Base-by-base conservation (phyloP, 2,329 filamentous ascomycete genomes). In the Orbilia blumenaviensis region DNA sequence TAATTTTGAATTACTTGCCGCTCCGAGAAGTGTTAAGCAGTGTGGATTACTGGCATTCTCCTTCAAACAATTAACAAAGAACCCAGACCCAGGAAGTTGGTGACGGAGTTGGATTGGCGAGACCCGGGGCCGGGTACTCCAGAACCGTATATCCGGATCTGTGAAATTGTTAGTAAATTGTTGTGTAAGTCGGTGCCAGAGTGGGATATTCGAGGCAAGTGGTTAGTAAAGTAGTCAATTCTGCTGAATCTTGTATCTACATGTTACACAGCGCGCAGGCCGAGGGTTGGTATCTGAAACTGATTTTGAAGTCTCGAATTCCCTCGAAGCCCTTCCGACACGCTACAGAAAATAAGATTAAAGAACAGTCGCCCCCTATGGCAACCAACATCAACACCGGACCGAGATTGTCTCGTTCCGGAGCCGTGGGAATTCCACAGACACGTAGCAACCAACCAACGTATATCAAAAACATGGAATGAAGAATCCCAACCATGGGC, bases 371-470 rank as follows among this genome's bases (percentile, higher is more conserved):
- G n/a, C n/a, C n/a, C n/a, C n/a, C n/a, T n/a, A n/a, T n/a, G n/a
- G n/a, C 21, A 27, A 27, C 41, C 41, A 27, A n/a, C 44, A 27
- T 25, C 5, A n/a, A 14, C 36, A 34, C 50, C 29, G 50, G 32
- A 38, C 50, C 50, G 50, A 56, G 29, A 56, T 32, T 27, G 50
- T 38, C 32, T 56, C 50, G 50, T 56, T 56, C 50, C 50, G 50
- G 50, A 56, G 21, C 29, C 29, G 50, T 56, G 50, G 50, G 50
- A 38, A 38, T 56, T 32, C 32, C 50, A 56, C 7, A 14, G 23
- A 56, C 29, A 2, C n/a, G 50, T 56, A 29, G 48, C 44, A 27
- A 50, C n/a, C n/a, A n/a, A n/a, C n/a, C n/a, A 5, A 21, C n/a
- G 7, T 23, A 6, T 12, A 34, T 34, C 10, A 44, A 44, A 41